Conservation (phyloP, 176 grass and related monocot genomes). For the Thalia dealbata region DNA sequence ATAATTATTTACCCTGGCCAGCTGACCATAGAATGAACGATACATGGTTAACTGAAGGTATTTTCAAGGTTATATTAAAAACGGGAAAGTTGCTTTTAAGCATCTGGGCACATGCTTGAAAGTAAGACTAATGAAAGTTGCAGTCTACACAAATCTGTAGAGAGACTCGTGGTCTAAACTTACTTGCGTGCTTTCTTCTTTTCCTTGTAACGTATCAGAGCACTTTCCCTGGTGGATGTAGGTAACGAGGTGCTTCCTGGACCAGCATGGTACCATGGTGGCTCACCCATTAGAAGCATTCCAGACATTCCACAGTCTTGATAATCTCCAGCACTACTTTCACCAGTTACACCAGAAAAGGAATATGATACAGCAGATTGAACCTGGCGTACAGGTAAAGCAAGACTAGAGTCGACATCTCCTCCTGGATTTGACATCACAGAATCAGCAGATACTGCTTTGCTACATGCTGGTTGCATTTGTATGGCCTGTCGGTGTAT, state of each 20-base stretch:
- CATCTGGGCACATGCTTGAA: too few species aligned
- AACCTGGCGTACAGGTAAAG: slow-evolving; percentile 47
- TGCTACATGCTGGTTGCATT: slow-evolving; percentile 25
- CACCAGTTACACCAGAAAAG: slow-evolving; percentile 87
- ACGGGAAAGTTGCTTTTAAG: background rate
- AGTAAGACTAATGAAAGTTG: too few species aligned
- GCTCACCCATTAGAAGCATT: slow-evolving; percentile 62
- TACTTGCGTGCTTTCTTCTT: slow-evolving; percentile 97
- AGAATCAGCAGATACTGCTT: slow-evolving; percentile 54
- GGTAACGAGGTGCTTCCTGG: slow-evolving; percentile 39
- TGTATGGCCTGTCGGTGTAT: slow-evolving; percentile 26
- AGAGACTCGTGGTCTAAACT: slow-evolving; percentile 11
- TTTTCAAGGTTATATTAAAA: too few species aligned
- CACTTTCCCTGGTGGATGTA: slow-evolving; percentile 55
- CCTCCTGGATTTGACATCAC: slow-evolving; percentile 48
- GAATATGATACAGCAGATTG: slow-evolving; percentile 63
- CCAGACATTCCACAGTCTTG: slow-evolving; percentile 82
- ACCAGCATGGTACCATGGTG: slow-evolving; percentile 59
- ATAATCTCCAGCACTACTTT: slow-evolving; percentile 75
- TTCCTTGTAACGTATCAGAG: slow-evolving; percentile 88
- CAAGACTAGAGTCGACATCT: slow-evolving; percentile 55
- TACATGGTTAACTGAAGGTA: background rate
- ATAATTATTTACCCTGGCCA: background rate
- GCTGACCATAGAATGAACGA: background rate
- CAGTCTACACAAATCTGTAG: background rate